These are phyloP conservation scores for Podila minutissima DNA, from an alignment of 192 early-diverging fungal species.

Conservation along the genomic window DNA sequence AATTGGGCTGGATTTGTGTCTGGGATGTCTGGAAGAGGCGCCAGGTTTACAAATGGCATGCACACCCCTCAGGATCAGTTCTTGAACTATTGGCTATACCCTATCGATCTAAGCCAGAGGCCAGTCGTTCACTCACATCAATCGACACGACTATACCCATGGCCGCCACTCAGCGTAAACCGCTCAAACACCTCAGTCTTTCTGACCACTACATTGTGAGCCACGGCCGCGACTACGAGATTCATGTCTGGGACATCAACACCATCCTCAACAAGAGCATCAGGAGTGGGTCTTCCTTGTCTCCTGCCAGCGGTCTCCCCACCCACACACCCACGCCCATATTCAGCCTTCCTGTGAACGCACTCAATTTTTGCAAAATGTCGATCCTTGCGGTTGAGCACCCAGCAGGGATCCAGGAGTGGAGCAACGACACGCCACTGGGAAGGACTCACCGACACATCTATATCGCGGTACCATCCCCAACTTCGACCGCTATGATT, in stretches of 20 bases:
- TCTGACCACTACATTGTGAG: constrained; percentile 21
- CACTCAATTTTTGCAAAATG: constrained; percentile 54
- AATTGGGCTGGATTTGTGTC: constrained; percentile 32
- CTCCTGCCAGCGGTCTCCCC: not conserved
- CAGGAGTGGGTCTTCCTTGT: not conserved
- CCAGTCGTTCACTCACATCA: not conserved
- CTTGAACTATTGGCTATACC: constrained; percentile 16
- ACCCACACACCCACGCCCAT: constrained; percentile 1
- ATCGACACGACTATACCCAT: not conserved
- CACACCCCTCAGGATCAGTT: constrained; percentile 23
- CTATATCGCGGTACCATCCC: constrained; percentile 41
- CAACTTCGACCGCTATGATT: constrained; percentile 12
- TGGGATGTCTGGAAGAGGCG: constrained; percentile 52
- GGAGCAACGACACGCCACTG: not conserved
- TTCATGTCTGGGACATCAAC: constrained; percentile 51
- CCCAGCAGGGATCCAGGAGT: not conserved
- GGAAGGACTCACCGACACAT: constrained; percentile 12
- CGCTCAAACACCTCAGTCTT: not conserved
- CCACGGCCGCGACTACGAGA: constrained; percentile 52
- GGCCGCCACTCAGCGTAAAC: not conserved
- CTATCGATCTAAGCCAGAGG: not conserved
- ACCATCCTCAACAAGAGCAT: constrained; percentile 11
- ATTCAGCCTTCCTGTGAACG: constrained; percentile 46
- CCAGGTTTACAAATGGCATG: constrained; percentile 37
- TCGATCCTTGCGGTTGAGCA: constrained; percentile 20